Conservation (phyloP, 2,329 filamentous ascomycete genomes). For the Dryadomyces quercus-mongolicae region DNA sequence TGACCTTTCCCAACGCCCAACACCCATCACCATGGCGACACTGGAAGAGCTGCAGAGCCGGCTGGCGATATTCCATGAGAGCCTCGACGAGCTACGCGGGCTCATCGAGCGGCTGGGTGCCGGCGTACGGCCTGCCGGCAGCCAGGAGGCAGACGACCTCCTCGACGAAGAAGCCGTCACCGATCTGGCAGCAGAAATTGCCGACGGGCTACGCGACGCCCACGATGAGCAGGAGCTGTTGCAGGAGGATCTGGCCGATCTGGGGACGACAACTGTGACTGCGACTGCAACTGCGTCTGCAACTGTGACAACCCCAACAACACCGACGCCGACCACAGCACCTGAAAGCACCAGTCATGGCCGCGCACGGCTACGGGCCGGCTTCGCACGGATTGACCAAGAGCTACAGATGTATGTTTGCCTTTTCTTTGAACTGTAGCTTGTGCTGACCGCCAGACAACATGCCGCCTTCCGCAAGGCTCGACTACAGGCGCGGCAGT, state of each 20-base stretch:
- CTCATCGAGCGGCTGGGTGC: conserved; percentile 46
- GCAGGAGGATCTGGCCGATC: conserved; percentile 63
- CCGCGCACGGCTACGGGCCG: conserved; percentile 52
- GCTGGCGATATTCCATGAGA: conserved; percentile 48
- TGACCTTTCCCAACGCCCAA: not conserved
- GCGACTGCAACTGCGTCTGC: not conserved
- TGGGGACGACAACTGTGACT: conserved; percentile 25
- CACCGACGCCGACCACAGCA: not conserved
- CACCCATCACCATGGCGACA: conserved; percentile 22
- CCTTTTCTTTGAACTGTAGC: not conserved
- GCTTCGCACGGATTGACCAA: conserved; percentile 51
- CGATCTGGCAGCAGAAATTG: conserved; percentile 72
- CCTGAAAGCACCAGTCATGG: conserved; percentile 27
- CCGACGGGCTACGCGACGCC: conserved; percentile 61
- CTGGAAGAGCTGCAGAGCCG: conserved; percentile 51
- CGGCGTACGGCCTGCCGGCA: conserved; percentile 24
- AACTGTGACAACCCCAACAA: not conserved
- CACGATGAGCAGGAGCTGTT: conserved; percentile 78
- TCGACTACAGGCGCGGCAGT: conserved; percentile 66
- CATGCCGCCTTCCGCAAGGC: conserved; percentile 68
- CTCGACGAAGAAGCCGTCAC: conserved; percentile 37
- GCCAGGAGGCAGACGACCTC: conserved; percentile 27
- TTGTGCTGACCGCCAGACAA: conserved; percentile 23
- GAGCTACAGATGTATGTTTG: conserved; percentile 56
- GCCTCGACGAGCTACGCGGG: conserved; percentile 41